phyloP scores from a whole-genome alignment of 2,329 filamentous ascomycete genomes.

The Botryosphaeria agaves region DNA sequence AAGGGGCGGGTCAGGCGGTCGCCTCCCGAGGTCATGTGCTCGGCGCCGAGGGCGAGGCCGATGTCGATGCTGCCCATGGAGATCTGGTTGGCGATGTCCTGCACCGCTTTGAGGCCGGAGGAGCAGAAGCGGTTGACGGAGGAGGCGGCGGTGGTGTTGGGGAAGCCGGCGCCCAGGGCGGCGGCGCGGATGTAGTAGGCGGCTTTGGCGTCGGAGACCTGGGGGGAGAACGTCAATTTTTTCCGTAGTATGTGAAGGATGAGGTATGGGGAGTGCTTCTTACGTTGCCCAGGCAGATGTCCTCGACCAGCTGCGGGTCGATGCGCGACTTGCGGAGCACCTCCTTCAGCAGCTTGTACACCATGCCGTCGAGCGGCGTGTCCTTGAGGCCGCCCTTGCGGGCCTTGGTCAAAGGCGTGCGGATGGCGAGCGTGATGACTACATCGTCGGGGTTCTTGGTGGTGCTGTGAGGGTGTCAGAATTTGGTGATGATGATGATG shows the following conservation, averaged over 20 bases:
- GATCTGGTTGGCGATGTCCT: conserved; percentile 88
- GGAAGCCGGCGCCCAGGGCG: conserved; percentile 78
- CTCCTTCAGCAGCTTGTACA: conserved; percentile 64
- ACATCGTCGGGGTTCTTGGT: conserved; percentile 91
- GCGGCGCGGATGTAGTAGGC: conserved; percentile 85
- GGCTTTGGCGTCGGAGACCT: conserved; percentile 72
- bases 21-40: conserved; percentile 66
- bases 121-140: conserved; percentile 94
- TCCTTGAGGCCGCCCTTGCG: conserved; percentile 93
- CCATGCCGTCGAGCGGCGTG: conserved; percentile 69
- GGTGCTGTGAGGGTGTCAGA: conserved; percentile 39
- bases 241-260: conserved; percentile 4
- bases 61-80: conserved; percentile 62
- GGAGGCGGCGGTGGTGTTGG: conserved; percentile 68
- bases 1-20: conserved; percentile 58
- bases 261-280: conserved; percentile 8
- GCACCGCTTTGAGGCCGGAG: conserved; percentile 84
- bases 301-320: conserved; percentile 67
- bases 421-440: conserved; percentile 82
- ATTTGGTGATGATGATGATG: neutral
- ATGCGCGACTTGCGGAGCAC: conserved; percentile 46
- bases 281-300: conserved; percentile 87
- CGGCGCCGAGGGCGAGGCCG: conserved; percentile 75
- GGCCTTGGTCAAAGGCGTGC: conserved; percentile 78
- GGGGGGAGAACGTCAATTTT: conserved; percentile 1